phyloP scores from a whole-genome alignment of 1,284 basidiomycete genomes.

The Austropuccinia psidii region DNA sequence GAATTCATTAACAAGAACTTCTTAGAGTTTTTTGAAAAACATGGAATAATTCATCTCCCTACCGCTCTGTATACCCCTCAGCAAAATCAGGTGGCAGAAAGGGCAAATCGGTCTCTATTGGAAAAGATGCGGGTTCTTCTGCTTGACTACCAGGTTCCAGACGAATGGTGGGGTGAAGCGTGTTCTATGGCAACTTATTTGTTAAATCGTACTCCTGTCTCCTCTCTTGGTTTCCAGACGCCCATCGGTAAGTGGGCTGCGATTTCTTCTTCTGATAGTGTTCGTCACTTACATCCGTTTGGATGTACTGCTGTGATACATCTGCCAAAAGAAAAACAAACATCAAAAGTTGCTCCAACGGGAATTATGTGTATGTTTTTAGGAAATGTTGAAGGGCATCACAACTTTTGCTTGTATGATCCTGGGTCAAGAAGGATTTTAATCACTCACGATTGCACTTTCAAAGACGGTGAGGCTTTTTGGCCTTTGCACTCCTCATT shows the following conservation, averaged over 20 bases:
- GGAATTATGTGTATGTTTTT: not conserved
- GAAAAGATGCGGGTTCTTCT: not conserved
- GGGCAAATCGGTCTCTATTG: not conserved
- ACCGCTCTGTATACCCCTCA: constrained; percentile 21
- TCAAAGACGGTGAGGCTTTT: too few relatives aligned
- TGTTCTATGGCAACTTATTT: not conserved
- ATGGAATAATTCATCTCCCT: not conserved
- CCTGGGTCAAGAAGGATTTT: too few relatives aligned
- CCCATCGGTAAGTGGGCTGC: not conserved
- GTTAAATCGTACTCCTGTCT: not conserved
- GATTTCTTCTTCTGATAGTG: not conserved
- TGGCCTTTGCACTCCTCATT: too few relatives aligned
- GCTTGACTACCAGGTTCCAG: not conserved
- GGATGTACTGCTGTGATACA: not conserved
- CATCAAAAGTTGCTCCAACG: not conserved
- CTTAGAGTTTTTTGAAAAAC: not conserved
- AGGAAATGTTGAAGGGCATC: not conserved
- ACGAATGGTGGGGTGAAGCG: not conserved
- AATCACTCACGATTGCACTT: too few relatives aligned
- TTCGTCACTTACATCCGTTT: not conserved
- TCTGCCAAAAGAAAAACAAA: too few relatives aligned
- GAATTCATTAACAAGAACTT: constrained; percentile 2
- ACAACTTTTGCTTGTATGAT: too few relatives aligned
- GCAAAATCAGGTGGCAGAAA: constrained; percentile 11
- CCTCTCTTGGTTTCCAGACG: not conserved